Percentiles rank a stretch among this genome's conserved stretches.
phyloP scores from a whole-genome alignment of 495 filamentous ascomycete species.

The Poronia punctata region DNA sequence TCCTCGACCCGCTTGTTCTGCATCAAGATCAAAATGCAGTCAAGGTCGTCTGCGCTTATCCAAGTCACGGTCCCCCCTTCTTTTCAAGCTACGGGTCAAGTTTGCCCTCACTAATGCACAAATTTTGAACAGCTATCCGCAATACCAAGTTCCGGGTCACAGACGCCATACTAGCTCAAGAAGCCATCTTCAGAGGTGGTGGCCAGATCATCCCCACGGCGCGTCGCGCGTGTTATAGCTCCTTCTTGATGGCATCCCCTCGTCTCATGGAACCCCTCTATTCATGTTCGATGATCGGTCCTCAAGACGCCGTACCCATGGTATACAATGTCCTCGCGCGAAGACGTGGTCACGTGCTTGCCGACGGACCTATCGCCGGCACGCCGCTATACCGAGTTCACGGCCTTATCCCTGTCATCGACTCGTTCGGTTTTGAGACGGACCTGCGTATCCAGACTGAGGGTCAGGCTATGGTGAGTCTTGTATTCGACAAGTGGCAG shows the following conservation, averaged over 20 bases:
- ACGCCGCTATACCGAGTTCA: conserved; percentile 90
- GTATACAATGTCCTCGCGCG: conserved; percentile 89
- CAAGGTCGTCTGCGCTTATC: no score
- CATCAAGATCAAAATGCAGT: neutral
- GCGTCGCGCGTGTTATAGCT: conserved; percentile 83
- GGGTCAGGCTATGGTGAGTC: conserved; percentile 77
- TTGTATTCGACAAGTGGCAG: conserved; percentile 95
- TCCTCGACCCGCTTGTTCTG: neutral
- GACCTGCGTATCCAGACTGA: conserved; percentile 94
- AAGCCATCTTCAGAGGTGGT: conserved; percentile 88
- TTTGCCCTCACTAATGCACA: conserved; percentile 19
- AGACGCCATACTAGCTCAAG: conserved; percentile 76
- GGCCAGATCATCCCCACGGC: conserved; percentile 96
- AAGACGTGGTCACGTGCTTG: conserved; percentile 84
- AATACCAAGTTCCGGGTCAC: conserved; percentile 94
- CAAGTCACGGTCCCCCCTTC: no score
- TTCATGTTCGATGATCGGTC: conserved; percentile 83
- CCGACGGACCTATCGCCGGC: conserved; percentile 87
- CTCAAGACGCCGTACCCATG: conserved; percentile 78
- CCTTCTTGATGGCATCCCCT: conserved; percentile 94
- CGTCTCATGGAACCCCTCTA: conserved; percentile 96
- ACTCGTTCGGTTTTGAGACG: conserved; percentile 95
- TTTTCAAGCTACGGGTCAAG: no score
- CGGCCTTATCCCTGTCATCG: conserved; percentile 90
- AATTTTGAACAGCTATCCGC: conserved; percentile 62